Base-by-base conservation (phyloP, 495 filamentous ascomycete species). In the Letharia columbiana region DNA sequence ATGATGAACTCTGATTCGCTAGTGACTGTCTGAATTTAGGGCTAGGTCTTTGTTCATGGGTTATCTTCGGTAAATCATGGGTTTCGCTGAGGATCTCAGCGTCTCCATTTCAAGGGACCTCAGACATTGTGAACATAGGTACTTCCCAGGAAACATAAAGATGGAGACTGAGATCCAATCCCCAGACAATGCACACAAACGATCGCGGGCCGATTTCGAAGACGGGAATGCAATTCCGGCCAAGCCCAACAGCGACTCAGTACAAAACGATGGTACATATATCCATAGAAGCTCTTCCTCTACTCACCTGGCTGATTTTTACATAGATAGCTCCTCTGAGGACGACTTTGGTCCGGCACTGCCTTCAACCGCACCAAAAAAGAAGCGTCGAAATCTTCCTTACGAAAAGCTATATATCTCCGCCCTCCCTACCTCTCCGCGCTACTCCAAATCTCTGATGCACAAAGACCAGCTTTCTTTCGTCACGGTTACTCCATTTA, bases 391-490 rank as follows among this genome's bases (percentile, higher is more conserved):
- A 59, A 89, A 90, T 72, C 87, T 99, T 18, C 91, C 91, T 1
- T 90, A 96, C 76, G 93, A 96, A 76, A 96, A 95, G 72, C 85
- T 96, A 68, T 98, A 96, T 76, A 78, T 98, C 71, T 89, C 89
- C 57, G 92, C 95, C 62, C 86, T 99, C 8, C 94, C 94, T 6
- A 83, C 85, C 47, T 89, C 89, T 54, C 66, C 83, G 23, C 87
- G 91, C 17, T 99, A 99, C 76, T 96, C 90, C 59, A 96, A 92
- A 73, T 98, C 94, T 40, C 80, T 99, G 68, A 99, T 99, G 94
- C 94, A 99, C 80, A 92, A 93, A 75, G 94, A 98, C 67, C 91
- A 96, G 77, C 77, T 98, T 60, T 83, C 87, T 49, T 97, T 90
- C 69, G 82, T 90, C 66, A 92, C 88, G 8, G 83, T 97, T 66